A percentile compares a stretch with the other conserved stretches of the same genome.
phyloP scores from a whole-genome alignment of 2,329 filamentous ascomycete genomes.

The Lachnellula willkommii region DNA sequence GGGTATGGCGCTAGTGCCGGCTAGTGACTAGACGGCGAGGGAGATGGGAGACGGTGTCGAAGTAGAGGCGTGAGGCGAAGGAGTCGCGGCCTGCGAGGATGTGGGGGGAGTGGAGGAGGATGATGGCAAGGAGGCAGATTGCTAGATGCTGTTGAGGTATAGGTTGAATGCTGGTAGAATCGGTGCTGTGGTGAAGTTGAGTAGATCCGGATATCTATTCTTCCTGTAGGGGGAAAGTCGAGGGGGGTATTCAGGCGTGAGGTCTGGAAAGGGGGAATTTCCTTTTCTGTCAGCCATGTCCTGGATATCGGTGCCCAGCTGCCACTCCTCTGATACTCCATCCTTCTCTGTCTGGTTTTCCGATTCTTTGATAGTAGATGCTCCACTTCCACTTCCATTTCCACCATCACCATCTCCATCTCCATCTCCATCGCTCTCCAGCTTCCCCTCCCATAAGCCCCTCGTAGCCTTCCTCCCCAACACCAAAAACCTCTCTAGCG shows the following conservation, averaged over 20 bases:
- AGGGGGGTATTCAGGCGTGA: too few relatives aligned
- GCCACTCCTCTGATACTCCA: too few relatives aligned
- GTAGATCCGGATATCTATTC: too few relatives aligned
- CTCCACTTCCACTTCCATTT: not conserved
- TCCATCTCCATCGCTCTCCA: not conserved
- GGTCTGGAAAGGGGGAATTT: too few relatives aligned
- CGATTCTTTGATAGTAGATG: not conserved
- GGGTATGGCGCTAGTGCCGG: constrained; percentile 1
- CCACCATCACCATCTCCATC: not conserved
- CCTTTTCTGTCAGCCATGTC: too few relatives aligned
- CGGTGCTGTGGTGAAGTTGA: not conserved
- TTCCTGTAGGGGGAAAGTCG: too few relatives aligned
- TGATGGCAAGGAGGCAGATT: constrained; percentile 9
- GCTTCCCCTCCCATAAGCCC: not conserved
- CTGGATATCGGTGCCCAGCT: too few relatives aligned
- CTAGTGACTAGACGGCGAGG: constrained; percentile 4
- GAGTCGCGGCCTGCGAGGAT: constrained; percentile 15
- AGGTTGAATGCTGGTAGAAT: not conserved
- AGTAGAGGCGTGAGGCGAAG: constrained; percentile 19
- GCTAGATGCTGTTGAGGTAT: constrained; percentile 1
- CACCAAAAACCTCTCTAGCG: constrained; percentile 11
- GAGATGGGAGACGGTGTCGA: constrained; percentile 12
- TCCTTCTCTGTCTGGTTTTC: too few relatives aligned
- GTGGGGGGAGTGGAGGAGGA: constrained; percentile 11
- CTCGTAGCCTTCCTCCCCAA: constrained; percentile 5